These are phyloP conservation scores for Aphanomyces invadans DNA, from an alignment of 352 stramenopile genomes.

Conservation along the genomic window DNA sequence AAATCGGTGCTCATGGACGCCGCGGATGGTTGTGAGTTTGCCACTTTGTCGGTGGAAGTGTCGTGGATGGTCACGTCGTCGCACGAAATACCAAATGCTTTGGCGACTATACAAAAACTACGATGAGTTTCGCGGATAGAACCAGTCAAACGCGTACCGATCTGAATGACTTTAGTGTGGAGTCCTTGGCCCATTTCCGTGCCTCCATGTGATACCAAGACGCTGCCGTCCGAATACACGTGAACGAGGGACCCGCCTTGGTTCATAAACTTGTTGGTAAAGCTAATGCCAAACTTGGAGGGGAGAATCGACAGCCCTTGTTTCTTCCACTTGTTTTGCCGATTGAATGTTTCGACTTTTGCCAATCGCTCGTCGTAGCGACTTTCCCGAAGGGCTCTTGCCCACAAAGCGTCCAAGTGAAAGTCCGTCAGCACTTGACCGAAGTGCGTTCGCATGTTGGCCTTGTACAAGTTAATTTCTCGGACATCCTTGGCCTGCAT, in stretches of 20 bases:
- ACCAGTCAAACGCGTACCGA: too few species aligned
- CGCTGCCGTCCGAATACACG: slow-evolving; percentile 93
- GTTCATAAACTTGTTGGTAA: slow-evolving; percentile 97
- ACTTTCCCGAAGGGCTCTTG: slow-evolving; percentile 53
- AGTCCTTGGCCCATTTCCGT: slow-evolving; percentile 98
- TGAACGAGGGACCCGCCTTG: slow-evolving; percentile 93
- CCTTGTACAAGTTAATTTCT: slow-evolving; percentile 88
- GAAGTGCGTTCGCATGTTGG: slow-evolving; percentile 87
- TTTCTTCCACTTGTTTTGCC: slow-evolving; percentile 86
- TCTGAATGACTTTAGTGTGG: slow-evolving; percentile 92
- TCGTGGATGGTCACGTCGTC: slow-evolving; percentile 91
- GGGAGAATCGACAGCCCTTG: slow-evolving; percentile 79
- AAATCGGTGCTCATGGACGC: slow-evolving; percentile 94
- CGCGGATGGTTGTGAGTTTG: slow-evolving; percentile 91
- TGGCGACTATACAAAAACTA: slow-evolving; percentile 81
- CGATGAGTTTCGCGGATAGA: too few species aligned
- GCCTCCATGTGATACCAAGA: slow-evolving; percentile 92
- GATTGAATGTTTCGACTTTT: slow-evolving; percentile 85
- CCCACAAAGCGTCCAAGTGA: slow-evolving; percentile 85
- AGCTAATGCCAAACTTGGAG: slow-evolving; percentile 94
- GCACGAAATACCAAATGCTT: slow-evolving; percentile 89
- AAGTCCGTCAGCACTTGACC: slow-evolving; percentile 89
- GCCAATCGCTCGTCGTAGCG: slow-evolving; percentile 58
- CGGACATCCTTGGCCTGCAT: slow-evolving; percentile 66
- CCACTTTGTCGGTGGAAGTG: slow-evolving; percentile 91